phyloP scores from a whole-genome alignment of 768 basidiomycete species.

The Leccinum pellstonianum region DNA sequence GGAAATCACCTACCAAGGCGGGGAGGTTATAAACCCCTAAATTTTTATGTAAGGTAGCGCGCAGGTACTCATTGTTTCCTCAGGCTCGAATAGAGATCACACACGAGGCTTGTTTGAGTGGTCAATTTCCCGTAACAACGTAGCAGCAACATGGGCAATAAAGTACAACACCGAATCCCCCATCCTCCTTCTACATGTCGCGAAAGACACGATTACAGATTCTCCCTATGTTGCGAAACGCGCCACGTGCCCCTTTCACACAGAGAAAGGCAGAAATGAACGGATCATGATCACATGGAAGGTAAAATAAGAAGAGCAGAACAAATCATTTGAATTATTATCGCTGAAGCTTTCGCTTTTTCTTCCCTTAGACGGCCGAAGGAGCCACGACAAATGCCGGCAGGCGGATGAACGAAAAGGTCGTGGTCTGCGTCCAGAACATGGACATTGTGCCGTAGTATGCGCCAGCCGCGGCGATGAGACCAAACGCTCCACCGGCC shows the following conservation, averaged over 20 bases:
- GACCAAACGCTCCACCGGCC: conserved; percentile 27
- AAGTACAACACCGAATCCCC: neutral
- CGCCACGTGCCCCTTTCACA: neutral
- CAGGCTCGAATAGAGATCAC: neutral
- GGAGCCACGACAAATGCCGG: conserved; percentile 22
- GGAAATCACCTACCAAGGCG: no score
- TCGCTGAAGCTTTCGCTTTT: neutral
- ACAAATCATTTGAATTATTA: neutral
- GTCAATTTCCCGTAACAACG: neutral
- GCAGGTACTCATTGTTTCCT: neutral
- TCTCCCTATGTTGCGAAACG: neutral
- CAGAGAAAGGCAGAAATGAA: neutral
- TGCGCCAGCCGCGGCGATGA: conserved; percentile 29
- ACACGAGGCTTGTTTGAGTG: neutral
- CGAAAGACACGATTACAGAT: neutral
- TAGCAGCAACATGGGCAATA: neutral
- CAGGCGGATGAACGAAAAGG: conserved; percentile 26
- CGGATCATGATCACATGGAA: neutral
- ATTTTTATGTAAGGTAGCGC: no score
- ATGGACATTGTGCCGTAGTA: conserved; percentile 29
- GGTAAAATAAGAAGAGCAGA: neutral
- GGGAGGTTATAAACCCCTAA: no score
- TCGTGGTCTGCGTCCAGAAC: conserved; percentile 33
- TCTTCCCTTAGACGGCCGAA: conserved; percentile 10
- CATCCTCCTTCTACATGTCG: neutral